These are phyloP conservation scores for Bipolaris victoriae DNA, from an alignment of 2,329 filamentous ascomycete genomes.

Conservation along the genomic window DNA sequence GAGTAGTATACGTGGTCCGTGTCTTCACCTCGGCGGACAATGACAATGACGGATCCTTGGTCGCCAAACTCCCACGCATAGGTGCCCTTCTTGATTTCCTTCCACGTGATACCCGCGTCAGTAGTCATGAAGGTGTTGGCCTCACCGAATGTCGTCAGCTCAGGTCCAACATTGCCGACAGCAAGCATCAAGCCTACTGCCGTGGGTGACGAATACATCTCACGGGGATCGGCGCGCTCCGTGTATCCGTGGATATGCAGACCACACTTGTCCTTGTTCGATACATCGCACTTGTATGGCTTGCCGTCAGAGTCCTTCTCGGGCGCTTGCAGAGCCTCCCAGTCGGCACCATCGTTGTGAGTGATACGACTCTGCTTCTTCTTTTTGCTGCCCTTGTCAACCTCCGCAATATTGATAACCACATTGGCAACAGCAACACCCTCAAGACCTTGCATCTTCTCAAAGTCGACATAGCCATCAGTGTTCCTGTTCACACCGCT, in stretches of 20 bases:
- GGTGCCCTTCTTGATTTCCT: slow-evolving; percentile 79
- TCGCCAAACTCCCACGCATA: slow-evolving; percentile 97
- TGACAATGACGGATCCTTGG: slow-evolving; percentile 88
- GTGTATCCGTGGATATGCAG: slow-evolving; percentile 96
- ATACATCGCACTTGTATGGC: slow-evolving; percentile 69
- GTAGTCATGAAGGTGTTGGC: slow-evolving; percentile 89
- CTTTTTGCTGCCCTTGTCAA: slow-evolving; percentile 70
- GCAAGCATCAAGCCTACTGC: slow-evolving; percentile 91
- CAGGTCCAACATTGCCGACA: slow-evolving; percentile 84
- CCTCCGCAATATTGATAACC: slow-evolving; percentile 74
- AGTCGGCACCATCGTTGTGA: slow-evolving; percentile 93
- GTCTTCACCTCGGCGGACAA: slow-evolving; percentile 73
- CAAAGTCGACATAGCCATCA: slow-evolving; percentile 86
- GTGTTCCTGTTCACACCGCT: slow-evolving; percentile 80
- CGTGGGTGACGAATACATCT: slow-evolving; percentile 86
- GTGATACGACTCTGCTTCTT: slow-evolving; percentile 89
- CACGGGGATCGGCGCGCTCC: slow-evolving; percentile 78
- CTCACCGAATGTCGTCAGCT: slow-evolving; percentile 69
- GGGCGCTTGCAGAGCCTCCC: slow-evolving; percentile 78
- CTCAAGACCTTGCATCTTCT: slow-evolving; percentile 91
- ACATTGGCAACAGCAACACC: slow-evolving; percentile 88
- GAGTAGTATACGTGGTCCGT: slow-evolving; percentile 77
- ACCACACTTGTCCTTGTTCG: slow-evolving; percentile 70
- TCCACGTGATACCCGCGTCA: slow-evolving; percentile 92
- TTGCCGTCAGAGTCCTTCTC: slow-evolving; percentile 73